A percentile compares a stretch with the other conserved stretches of the same genome.
These are phyloP conservation scores for Sclerotinia nivalis DNA, from an alignment of 2,329 filamentous ascomycete genomes.

Conservation along the genomic window DNA sequence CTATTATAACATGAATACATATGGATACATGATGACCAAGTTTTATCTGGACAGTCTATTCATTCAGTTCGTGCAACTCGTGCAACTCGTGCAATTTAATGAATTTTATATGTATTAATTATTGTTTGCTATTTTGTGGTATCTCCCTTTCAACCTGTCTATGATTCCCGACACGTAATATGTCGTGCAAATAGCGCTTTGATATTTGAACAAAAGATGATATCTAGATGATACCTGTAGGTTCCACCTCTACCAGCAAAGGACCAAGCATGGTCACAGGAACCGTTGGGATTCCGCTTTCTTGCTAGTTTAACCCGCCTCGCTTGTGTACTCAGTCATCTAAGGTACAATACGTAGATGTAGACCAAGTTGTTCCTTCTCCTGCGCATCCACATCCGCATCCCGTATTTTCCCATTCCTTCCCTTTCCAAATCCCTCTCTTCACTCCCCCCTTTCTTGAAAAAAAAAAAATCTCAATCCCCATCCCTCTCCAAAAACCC, in stretches of 20 bases:
- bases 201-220: neutral
- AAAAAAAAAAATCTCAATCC: conserved; percentile 27
- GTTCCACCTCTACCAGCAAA: neutral
- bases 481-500: conserved; percentile 73
- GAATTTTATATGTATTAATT: neutral
- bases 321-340: neutral
- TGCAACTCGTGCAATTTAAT: neutral
- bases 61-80: neutral
- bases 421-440: neutral
- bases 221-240: neutral
- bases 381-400: too few species aligned
- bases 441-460: neutral
- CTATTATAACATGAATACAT: neutral
- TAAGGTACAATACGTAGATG: too few species aligned
- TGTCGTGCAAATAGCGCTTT: neutral
- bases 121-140: neutral
- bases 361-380: neutral
- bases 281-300: neutral
- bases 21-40: neutral
- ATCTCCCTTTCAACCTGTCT: neutral
- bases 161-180: neutral
- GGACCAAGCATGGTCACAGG: neutral
- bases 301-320: neutral
- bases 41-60: neutral
- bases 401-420: neutral